A percentile compares a stretch with the other conserved stretches of the same genome.
These are phyloP conservation scores for Pyrenopolyporus hunteri DNA, from an alignment of 495 filamentous ascomycete species.

Conservation along the genomic window DNA sequence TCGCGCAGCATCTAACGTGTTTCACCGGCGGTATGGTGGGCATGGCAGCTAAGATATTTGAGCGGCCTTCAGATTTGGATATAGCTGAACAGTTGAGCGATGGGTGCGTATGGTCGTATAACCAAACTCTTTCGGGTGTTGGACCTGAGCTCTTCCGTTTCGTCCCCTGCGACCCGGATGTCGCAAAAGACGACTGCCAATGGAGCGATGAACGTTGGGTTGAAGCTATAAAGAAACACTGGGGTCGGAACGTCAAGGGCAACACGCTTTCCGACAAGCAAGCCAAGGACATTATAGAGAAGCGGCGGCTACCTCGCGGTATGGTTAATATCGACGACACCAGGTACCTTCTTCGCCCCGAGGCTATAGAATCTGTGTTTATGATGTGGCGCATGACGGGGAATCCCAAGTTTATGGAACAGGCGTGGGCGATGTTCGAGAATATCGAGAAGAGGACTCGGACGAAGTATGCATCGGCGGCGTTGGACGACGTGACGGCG, in stretches of 20 bases:
- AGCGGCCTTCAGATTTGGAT: slow-evolving; percentile 70
- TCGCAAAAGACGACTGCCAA: slow-evolving; percentile 39
- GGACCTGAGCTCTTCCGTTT: slow-evolving; percentile 75
- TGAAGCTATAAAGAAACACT: slow-evolving; percentile 40
- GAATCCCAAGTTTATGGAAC: slow-evolving; percentile 57
- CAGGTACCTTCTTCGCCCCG: slow-evolving; percentile 72
- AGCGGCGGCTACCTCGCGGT: slow-evolving; percentile 60
- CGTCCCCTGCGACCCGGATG: slow-evolving; percentile 60
- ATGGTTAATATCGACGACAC: slow-evolving; percentile 63
- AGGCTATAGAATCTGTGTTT: slow-evolving; percentile 70
- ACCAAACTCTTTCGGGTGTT: slow-evolving; percentile 71
- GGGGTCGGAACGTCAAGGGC: slow-evolving; percentile 32
- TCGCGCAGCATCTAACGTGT: slow-evolving; percentile 61
- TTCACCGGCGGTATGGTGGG: slow-evolving; percentile 89
- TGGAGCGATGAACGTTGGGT: slow-evolving; percentile 43
- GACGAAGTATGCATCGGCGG: slow-evolving; percentile 40
- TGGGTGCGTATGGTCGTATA: slow-evolving; percentile 89
- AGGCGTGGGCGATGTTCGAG: slow-evolving; percentile 67
- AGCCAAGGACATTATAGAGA: slow-evolving; percentile 48
- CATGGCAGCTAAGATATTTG: slow-evolving; percentile 76
- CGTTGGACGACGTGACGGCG: slow-evolving; percentile 40
- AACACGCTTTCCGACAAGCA: slow-evolving; percentile 45
- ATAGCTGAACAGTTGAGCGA: slow-evolving; percentile 77
- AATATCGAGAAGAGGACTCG: slow-evolving; percentile 41
- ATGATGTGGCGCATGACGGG: slow-evolving; percentile 67